Conservation (phyloP, 1,284 basidiomycete species). For the Kwoniella shivajii region DNA sequence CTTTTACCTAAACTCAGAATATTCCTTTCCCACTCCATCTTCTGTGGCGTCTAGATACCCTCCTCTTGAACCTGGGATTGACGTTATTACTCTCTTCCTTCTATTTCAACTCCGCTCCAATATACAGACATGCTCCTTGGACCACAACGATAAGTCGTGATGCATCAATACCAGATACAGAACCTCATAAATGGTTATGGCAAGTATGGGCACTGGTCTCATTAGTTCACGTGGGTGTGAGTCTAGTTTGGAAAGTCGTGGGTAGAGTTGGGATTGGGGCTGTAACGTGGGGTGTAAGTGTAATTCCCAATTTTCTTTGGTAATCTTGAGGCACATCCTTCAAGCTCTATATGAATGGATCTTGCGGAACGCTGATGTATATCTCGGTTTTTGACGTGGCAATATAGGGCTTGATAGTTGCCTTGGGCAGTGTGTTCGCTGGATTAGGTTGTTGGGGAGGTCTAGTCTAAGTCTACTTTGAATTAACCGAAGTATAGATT, state of each 20-base stretch:
- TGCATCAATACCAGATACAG: constrained; percentile 6
- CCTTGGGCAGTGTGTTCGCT: constrained; percentile 52
- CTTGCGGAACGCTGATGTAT: background rate
- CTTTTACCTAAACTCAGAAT: constrained; percentile 26
- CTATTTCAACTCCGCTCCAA: constrained; percentile 50
- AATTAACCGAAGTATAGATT: background rate
- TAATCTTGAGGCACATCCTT: background rate
- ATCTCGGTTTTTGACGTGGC: background rate
- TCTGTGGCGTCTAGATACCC: constrained; percentile 53
- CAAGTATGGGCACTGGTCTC: constrained; percentile 43
- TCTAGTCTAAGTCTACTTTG: constrained; percentile 42
- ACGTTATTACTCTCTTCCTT: constrained; percentile 53
- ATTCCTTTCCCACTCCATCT: constrained; percentile 52
- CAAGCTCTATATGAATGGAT: background rate
- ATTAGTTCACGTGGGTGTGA: constrained; percentile 40
- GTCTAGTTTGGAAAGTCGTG: constrained; percentile 49
- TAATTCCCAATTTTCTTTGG: background rate
- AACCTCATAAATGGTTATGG: constrained; percentile 34
- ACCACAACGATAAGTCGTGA: background rate
- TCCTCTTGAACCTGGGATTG: constrained; percentile 54
- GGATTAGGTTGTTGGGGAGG: constrained; percentile 54
- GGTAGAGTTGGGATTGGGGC: constrained; percentile 50
- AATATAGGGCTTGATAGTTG: constrained; percentile 49
- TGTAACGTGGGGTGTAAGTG: constrained; percentile 54
- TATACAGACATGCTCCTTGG: constrained; percentile 37